Base-by-base conservation (phyloP, 805 yeast species). In the Sporopachydermia lactativora region DNA sequence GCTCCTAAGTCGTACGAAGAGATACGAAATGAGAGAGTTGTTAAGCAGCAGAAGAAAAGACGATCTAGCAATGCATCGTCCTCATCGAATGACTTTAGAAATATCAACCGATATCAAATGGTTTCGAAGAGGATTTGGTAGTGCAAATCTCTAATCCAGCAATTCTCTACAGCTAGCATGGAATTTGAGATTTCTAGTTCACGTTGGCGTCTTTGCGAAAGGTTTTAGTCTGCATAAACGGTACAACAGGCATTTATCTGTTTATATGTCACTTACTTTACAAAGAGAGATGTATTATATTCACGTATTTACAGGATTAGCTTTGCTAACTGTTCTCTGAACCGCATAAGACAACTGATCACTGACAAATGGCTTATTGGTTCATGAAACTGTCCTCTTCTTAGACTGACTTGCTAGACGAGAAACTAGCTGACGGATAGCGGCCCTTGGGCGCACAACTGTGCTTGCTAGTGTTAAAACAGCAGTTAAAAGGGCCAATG, bases 401-500 rank as follows among this genome's bases (percentile, higher is more conserved):
- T 35, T 14, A 15, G 39, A 40, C 17, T 43, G 42, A 34, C 45
- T 43, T 13, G 42, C 37, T 24, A 47, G 16, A 11, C 39, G 38
- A 15, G 35, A 19, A 13, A 47, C 17, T 4, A 48, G 37, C 18
- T 40, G 24, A 18, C 34, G 39, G 18, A 48, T 24, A 11, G 40
- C 24, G 18, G 51, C 39, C 35, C 42, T 38, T 38, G 31, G 31
- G 13, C 31, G 8, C 31, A 24, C 31, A 8, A 24, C 31, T 8
- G 31, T 24, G n/a, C 31, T 24, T 6, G 75, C 70, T 41, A 77
- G 62, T 6, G 79, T 66, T 43, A 89, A 64, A n/a, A 85, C 71
- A 13, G 81, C 68, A 0, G 98, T 88, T 50, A 92, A 65, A 39
- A 92, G 66, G 0, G 94, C 94, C 50, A 92, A 63, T 1, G 96